Base-by-base conservation (phyloP, 2,329 filamentous ascomycete genomes). In the Cercospora janseana region DNA sequence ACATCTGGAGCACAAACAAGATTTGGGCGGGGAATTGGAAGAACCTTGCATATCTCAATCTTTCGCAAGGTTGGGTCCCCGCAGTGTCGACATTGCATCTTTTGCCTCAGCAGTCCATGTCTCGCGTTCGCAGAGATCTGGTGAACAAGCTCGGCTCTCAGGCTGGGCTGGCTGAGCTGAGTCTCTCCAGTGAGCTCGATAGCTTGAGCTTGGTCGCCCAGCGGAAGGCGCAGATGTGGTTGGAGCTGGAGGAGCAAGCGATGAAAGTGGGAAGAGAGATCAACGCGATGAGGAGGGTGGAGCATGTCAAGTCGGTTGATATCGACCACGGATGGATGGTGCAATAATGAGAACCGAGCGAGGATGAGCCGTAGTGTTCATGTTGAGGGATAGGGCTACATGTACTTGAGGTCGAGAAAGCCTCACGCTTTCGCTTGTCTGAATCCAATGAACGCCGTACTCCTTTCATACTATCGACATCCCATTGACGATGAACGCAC, bases 1-100 rank as follows among this genome's bases (percentile, higher is more conserved):
- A n/a, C n/a, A n/a, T n/a, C n/a, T n/a, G n/a, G n/a, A n/a, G 8
- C 55, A 66, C 23, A 63, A 68, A 5, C 57, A 71, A 56, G 7
- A 58, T 62, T 6, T 74, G 72, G 67, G 68, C 66, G 20, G 65
- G 65, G 8, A 66, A 66, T 1, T 76, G 74, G 74, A 66, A 69
- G n/a, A 72, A 72, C 20, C 60, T 76, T 16, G 62, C 57, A 1
- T 71, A 72, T 23, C 26, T 76, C 31, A 70, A 71, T 23, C 54
- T 71, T 18, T 67, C 66, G 15, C 73, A 75, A 54, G 72, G 72
- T 34, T 74, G 72, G 72, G 66, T 73, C 3, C 73, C 73, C 10
- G 54, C 21, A 2, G 6, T 38, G 3, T 20, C 46, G 10, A 49
- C 46, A 10, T 24, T 59, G 12, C 37, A 63, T 37, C 62, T 60